Evolutionary conservation across 345 rosid genomes (phyloP).

Genomic region (Euphorbia tirucalli): DNA sequence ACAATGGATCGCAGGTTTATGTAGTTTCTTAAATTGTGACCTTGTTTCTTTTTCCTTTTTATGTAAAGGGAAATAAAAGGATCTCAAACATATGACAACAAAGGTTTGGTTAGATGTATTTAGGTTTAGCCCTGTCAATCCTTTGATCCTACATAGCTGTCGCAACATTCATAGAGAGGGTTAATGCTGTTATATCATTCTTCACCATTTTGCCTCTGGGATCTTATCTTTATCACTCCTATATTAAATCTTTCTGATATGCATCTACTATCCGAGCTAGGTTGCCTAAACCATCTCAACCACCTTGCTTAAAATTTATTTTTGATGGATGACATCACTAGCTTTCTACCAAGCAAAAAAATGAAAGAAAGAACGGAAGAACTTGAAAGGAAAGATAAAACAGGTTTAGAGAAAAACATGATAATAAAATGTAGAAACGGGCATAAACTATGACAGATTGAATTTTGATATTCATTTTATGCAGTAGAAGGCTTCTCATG

Average conservation of each 20-base stretch:
- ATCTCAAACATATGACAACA: not conserved
- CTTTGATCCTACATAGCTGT: not conserved
- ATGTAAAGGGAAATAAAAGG: not conserved
- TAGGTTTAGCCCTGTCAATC: not conserved
- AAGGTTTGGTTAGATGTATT: not conserved
- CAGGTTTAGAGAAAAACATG: not conserved
- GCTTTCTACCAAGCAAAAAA: not conserved
- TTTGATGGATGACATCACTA: not conserved
- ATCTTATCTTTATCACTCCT: too few relatives aligned
- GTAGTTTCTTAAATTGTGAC: conserved; percentile 10
- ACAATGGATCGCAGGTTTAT: conserved; percentile 84
- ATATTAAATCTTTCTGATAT: not conserved
- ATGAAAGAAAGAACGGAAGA: not conserved
- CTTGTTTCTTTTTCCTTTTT: not conserved
- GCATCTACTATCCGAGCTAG: not conserved
- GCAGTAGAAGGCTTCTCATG: not conserved
- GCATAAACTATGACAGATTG: not conserved
- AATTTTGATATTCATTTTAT: not conserved
- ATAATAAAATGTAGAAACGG: not conserved
- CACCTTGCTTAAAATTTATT: not conserved
- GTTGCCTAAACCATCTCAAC: not conserved
- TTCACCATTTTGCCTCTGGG: too few relatives aligned
- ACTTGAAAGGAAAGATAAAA: not conserved
- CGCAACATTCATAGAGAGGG: not conserved
- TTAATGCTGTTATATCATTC: not conserved